These are phyloP conservation scores for Pezicula neosporulosa DNA, from an alignment of 2,329 filamentous ascomycete species.

Conservation along the genomic window DNA sequence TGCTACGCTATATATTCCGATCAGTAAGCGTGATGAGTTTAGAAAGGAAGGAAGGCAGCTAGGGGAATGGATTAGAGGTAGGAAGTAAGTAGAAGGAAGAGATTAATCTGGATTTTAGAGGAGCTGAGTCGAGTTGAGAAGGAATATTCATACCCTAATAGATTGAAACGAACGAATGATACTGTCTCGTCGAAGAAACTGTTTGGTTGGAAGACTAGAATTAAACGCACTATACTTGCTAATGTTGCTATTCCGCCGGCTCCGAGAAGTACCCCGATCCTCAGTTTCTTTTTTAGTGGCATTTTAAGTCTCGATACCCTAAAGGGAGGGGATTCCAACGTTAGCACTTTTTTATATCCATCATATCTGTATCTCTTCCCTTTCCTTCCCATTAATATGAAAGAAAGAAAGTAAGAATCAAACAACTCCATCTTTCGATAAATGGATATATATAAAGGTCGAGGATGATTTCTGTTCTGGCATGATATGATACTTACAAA, in stretches of 20 bases:
- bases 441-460: too few relatives aligned
- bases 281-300: conserved; percentile 28
- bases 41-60: conserved; percentile 27
- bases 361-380: too few relatives aligned
- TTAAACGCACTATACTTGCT: neutral
- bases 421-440: too few relatives aligned
- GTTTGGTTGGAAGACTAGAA: neutral
- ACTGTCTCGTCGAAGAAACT: neutral
- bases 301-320: conserved; percentile 25
- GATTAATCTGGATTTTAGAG: too few relatives aligned
- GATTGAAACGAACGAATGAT: neutral
- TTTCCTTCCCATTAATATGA: too few relatives aligned
- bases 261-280: conserved; percentile 27
- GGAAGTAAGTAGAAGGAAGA: too few relatives aligned
- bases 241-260: neutral
- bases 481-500: conserved; percentile 8
- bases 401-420: too few relatives aligned
- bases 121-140: too few relatives aligned
- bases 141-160: conserved; percentile 10
- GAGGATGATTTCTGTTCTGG: too few relatives aligned
- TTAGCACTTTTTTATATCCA: too few relatives aligned
- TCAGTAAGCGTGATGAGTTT: conserved; percentile 18
- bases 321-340: too few relatives aligned
- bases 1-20: conserved; percentile 13
- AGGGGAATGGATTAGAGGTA: conserved; percentile 12